These are phyloP conservation scores for Fusarium sp. DNA, from an alignment of 2,329 filamentous ascomycete species.

Conservation along the genomic window DNA sequence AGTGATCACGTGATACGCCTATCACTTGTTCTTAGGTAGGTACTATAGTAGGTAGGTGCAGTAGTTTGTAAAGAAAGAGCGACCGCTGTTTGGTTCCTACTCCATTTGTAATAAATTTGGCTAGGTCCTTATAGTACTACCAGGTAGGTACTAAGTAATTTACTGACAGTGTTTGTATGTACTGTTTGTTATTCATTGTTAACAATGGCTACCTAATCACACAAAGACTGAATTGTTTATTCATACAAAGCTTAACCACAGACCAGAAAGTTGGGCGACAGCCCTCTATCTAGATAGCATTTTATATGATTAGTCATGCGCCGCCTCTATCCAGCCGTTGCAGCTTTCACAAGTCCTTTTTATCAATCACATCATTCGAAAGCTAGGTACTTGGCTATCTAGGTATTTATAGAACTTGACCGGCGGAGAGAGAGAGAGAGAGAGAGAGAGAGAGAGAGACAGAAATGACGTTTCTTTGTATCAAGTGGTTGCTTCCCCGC, in stretches of 20 bases:
- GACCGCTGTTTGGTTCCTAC: not conserved
- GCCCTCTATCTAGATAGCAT: too few species aligned
- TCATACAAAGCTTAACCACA: constrained; percentile 16
- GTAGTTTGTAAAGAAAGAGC: not conserved
- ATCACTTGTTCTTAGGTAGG: constrained; percentile 15
- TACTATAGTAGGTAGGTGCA: not conserved
- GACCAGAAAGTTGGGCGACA: constrained; percentile 38
- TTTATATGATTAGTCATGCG: constrained; percentile 25
- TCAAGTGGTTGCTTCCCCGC: constrained; percentile 5
- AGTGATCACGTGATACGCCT: constrained; percentile 42
- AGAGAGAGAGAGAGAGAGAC: too few species aligned
- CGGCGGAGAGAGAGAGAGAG: too few species aligned
- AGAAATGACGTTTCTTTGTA: constrained; percentile 9
- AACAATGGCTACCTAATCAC: constrained; percentile 16
- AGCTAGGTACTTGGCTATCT: too few species aligned
- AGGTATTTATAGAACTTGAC: too few species aligned
- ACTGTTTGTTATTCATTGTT: constrained; percentile 1
- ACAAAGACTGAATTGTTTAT: constrained; percentile 9
- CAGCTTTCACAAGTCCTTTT: not conserved
- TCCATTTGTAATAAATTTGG: constrained; percentile 19
- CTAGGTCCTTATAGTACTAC: not conserved
- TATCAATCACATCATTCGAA: not conserved
- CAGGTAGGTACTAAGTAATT: not conserved
- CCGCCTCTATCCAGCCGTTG: not conserved
- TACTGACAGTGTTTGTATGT: not conserved